These are phyloP conservation scores for Phaeosphaeria sp. DNA, from an alignment of 2,329 filamentous ascomycete species.

Conservation along the genomic window DNA sequence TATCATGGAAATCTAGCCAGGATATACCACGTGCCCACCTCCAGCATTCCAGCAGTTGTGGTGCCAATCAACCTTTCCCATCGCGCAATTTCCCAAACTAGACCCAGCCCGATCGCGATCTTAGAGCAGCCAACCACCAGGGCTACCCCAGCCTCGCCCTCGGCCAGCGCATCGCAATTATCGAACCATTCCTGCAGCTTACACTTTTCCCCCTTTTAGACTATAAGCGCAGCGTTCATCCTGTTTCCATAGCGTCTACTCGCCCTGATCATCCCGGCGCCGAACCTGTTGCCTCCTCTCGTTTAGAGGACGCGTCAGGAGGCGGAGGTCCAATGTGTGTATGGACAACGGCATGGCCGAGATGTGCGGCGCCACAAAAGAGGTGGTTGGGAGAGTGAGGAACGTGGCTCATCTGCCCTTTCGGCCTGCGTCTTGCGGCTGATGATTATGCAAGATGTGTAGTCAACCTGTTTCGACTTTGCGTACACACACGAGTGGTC, in stretches of 20 bases:
- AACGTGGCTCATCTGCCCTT: not conserved
- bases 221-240: constrained; percentile 6
- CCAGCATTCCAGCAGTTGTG: not conserved
- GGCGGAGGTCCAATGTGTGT: constrained; percentile 19
- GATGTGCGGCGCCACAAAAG: constrained; percentile 13
- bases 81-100: constrained; percentile 1
- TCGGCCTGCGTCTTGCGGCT: not conserved
- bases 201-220: constrained; percentile 11
- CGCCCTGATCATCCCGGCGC: constrained; percentile 13
- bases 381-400: not conserved
- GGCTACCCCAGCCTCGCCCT: constrained; percentile 11
- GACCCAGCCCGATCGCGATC: constrained; percentile 8
- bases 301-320: not conserved
- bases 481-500: not conserved
- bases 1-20: not conserved
- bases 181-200: constrained; percentile 13
- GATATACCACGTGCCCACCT: too few species aligned
- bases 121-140: constrained; percentile 7
- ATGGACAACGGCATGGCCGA: constrained; percentile 9
- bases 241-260: constrained; percentile 1
- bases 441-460: not conserved
- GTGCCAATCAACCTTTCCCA: not conserved
- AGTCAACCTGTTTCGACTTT: not conserved
- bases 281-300: not conserved
- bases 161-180: constrained; percentile 20